Conservation (phyloP, 306 rosid genomes). For the Lagenaria siceraria region DNA sequence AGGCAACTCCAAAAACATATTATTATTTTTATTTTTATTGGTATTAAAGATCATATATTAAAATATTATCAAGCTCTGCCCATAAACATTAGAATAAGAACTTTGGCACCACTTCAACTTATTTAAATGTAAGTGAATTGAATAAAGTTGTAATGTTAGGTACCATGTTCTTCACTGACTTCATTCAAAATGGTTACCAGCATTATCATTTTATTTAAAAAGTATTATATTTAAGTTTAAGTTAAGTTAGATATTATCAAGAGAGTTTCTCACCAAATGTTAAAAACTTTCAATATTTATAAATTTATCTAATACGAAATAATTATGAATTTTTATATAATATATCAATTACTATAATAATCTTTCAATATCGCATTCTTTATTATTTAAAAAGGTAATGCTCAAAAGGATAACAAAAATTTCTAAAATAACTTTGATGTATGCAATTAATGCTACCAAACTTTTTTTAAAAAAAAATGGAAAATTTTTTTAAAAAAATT, state of each 20-base stretch:
- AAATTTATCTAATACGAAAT: too few relatives aligned
- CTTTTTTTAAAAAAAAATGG: too few relatives aligned
- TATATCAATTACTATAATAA: too few relatives aligned
- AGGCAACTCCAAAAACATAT: neutral
- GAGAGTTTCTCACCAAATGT: too few relatives aligned
- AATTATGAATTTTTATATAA: too few relatives aligned
- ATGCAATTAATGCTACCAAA: too few relatives aligned
- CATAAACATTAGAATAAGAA: neutral
- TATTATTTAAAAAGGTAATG: too few relatives aligned
- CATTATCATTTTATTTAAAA: neutral
- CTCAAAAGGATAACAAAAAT: too few relatives aligned
- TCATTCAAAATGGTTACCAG: neutral
- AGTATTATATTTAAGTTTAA: neutral
- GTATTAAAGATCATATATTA: neutral
- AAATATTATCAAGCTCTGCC: neutral
- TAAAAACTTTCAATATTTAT: too few relatives aligned
- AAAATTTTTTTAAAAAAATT: too few relatives aligned
- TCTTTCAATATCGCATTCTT: too few relatives aligned
- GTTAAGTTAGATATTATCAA: neutral
- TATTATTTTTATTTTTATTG: neutral
- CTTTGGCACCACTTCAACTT: neutral
- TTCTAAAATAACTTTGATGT: too few relatives aligned
- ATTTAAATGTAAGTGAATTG: neutral
- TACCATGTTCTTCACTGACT: neutral
- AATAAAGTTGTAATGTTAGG: neutral